Percentiles rank a stretch among this genome's conserved stretches.
phyloP scores from a whole-genome alignment of 768 basidiomycete species.

The Cubamyces lactineus region DNA sequence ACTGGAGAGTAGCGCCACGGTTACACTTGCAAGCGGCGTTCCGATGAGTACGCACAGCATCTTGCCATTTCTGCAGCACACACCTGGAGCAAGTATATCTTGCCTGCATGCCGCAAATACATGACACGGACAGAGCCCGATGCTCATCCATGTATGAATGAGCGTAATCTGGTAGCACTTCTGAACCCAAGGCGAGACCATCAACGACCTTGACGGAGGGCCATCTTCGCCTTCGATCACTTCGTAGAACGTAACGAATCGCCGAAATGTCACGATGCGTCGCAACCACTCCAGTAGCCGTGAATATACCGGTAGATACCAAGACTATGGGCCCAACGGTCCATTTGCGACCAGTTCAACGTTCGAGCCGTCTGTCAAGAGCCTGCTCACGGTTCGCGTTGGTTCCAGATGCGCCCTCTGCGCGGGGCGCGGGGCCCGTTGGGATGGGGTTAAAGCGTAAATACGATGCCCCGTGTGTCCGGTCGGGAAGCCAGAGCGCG shows the following conservation, averaged over 20 bases:
- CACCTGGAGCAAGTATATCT: too few relatives aligned
- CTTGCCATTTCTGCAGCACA: too few relatives aligned
- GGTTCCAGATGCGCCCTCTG: conserved; percentile 8
- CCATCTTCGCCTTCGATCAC: not conserved
- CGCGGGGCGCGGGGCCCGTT: not conserved
- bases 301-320: not conserved
- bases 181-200: not conserved
- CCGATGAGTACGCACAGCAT: too few relatives aligned
- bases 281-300: too few relatives aligned
- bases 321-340: not conserved
- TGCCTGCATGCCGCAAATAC: too few relatives aligned
- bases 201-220: not conserved
- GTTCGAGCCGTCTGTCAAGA: not conserved
- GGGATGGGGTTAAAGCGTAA: conserved; percentile 25
- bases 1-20: too few relatives aligned
- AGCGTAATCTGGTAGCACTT: too few relatives aligned
- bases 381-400: not conserved
- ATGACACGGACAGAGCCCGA: too few relatives aligned
- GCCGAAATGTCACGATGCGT: too few relatives aligned
- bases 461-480: conserved; percentile 10
- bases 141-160: too few relatives aligned
- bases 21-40: too few relatives aligned
- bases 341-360: not conserved
- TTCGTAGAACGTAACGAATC: too few relatives aligned
- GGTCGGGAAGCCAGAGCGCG: conserved; percentile 9